Evolutionary conservation across 192 early-diverging fungal species (phyloP).

Genomic region (Nowakowskiella sp.): DNA sequence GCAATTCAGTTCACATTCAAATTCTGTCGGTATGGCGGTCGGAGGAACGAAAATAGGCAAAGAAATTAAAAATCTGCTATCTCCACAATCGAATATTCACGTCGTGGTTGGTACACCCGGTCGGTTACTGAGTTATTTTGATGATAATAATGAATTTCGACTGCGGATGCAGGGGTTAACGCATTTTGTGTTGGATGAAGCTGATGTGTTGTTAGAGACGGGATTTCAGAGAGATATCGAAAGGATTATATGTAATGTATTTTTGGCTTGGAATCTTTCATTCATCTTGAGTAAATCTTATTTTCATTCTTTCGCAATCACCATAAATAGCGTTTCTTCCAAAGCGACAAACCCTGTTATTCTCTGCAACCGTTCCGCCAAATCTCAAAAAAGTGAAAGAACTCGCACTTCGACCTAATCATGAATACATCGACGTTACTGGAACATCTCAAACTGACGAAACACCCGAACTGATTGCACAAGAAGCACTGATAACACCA

Average conservation of each 20-base stretch:
- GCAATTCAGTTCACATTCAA: constrained; percentile 45
- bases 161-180: background rate
- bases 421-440: too few species aligned
- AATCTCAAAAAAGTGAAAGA: too few species aligned
- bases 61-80: constrained; percentile 43
- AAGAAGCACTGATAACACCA: constrained; percentile 65
- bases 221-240: constrained; percentile 79
- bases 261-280: too few species aligned
- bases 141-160: too few species aligned
- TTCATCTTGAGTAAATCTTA: too few species aligned
- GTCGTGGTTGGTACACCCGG: too few species aligned
- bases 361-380: constrained; percentile 89
- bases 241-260: constrained; percentile 42
- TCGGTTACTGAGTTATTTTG: too few species aligned
- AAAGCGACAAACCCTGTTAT: constrained; percentile 81
- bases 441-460: too few species aligned
- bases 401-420: too few species aligned
- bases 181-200: constrained; percentile 84
- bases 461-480: constrained; percentile 49
- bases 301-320: too few species aligned
- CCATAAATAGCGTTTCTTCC: too few species aligned
- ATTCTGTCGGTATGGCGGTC: constrained; percentile 65
- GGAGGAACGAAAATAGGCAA: constrained; percentile 61
- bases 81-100: constrained; percentile 61
- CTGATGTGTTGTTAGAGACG: constrained; percentile 90